These are phyloP conservation scores for Pythium dissimile DNA, from an alignment of 352 stramenopile genomes.

Conservation along the genomic window DNA sequence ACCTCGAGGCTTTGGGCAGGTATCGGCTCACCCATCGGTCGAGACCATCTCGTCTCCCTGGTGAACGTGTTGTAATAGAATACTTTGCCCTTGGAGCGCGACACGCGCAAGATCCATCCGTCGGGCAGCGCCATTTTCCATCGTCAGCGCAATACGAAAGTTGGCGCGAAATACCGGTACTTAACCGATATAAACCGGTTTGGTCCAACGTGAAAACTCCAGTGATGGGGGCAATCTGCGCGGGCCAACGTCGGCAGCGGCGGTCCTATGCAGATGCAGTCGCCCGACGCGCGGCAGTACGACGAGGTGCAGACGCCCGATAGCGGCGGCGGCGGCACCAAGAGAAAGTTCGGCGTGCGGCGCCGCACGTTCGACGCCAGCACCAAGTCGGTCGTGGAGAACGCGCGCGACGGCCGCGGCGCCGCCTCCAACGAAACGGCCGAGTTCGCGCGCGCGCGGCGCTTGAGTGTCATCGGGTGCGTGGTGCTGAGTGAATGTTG, in stretches of 20 bases:
- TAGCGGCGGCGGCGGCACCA: background rate
- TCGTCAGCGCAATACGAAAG: background rate
- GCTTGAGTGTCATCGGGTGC: background rate
- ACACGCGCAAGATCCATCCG: conserved; percentile 63
- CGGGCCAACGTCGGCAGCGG: background rate
- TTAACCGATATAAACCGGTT: conserved; percentile 1
- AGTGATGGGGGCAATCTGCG: conserved; percentile 11
- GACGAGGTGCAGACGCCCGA: conserved; percentile 20
- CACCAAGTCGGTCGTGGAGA: conserved; percentile 6
- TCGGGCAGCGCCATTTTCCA: conserved; percentile 32
- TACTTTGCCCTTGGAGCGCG: conserved; percentile 60
- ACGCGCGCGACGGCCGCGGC: conserved; percentile 8
- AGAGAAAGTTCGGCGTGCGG: conserved; percentile 16
- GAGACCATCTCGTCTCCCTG: conserved; percentile 55
- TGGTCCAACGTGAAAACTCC: background rate
- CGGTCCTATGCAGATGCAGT: background rate
- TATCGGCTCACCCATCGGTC: conserved; percentile 23
- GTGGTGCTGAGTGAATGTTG: background rate
- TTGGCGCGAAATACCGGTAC: conserved; percentile 18
- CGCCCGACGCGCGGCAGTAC: conserved; percentile 11
- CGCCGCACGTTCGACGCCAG: conserved; percentile 8
- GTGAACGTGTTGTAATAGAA: conserved; percentile 64
- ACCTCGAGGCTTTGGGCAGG: no score
- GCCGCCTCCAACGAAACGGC: background rate
- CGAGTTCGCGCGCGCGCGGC: conserved; percentile 6